Conservation (phyloP, 2,329 filamentous ascomycete species). For the Capronia epimyces region DNA sequence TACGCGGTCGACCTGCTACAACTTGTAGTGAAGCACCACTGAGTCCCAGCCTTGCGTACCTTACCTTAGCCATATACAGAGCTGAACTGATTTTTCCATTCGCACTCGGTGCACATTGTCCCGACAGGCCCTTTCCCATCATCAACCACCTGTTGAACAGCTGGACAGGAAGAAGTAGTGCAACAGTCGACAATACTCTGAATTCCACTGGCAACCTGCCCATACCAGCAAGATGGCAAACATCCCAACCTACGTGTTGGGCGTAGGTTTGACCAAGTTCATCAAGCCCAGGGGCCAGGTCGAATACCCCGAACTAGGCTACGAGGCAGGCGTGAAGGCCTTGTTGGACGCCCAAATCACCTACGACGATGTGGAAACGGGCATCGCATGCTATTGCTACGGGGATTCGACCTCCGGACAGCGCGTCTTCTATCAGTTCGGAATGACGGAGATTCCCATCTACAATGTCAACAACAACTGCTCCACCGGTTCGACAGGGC, state of each 20-base stretch:
- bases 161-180: no score
- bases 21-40: no score
- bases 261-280: slow-evolving; percentile 98
- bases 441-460: slow-evolving; percentile 92
- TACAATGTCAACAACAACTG: slow-evolving; percentile 97
- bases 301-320: slow-evolving; percentile 33
- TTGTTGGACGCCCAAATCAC: slow-evolving; percentile 74
- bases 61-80: no score
- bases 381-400: slow-evolving; percentile 94
- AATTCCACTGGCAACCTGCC: no score
- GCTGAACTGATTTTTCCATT: no score
- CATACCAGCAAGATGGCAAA: no score
- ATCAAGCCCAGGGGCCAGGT: slow-evolving; percentile 48
- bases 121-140: no score
- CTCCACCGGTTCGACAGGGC: slow-evolving; percentile 82
- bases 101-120: no score
- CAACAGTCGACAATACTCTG: no score
- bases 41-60: no score
- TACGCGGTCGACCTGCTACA: no score
- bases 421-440: slow-evolving; percentile 97
- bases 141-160: no score
- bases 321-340: slow-evolving; percentile 33
- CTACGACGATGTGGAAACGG: slow-evolving; percentile 94
- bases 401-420: slow-evolving; percentile 92
- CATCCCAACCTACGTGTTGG: slow-evolving; percentile 73